Evolutionary conservation across 176 grass and related monocot species (phyloP).

Genomic region (maize (Zea mays)): Zm-B73-REFERENCE-NAM-5.0 NC_050096.1:39861001-39861500

Average conservation of each 20-base stretch:
- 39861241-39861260: background rate
- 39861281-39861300: no score
- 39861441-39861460: slow-evolving; percentile 2
- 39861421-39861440: background rate
- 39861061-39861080: no score
- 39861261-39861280: background rate
- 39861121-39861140: no score
- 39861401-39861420: background rate
- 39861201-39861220: background rate
- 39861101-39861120: no score
- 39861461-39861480: background rate
- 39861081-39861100: no score
- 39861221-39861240: background rate
- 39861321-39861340: background rate
- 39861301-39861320: no score
- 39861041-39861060: no score
- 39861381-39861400: background rate
- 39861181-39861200: background rate
- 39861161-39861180: background rate
- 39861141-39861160: no score
- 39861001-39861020: no score
- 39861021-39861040: no score
- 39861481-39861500: background rate
- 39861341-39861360: background rate
- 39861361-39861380: background rate